Base-by-base conservation (phyloP, 371 early-diverging fungal species). In the Mucor sp. region DNA sequence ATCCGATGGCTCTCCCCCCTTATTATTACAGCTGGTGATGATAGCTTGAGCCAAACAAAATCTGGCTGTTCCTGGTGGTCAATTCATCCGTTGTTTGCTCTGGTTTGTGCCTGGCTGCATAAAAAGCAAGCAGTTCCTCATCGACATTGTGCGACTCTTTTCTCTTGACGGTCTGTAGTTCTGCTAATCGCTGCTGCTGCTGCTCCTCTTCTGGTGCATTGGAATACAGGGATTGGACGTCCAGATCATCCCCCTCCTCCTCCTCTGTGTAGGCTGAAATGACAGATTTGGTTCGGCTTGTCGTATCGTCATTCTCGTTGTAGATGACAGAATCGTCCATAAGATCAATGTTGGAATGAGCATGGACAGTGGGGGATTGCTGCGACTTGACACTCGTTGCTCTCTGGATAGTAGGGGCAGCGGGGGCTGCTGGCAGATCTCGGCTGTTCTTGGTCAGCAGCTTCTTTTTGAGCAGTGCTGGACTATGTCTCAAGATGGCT, bases 31-130 rank as follows among this genome's bases (percentile, higher is more conserved):
- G n/a, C n/a, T n/a, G n/a, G n/a, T n/a, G n/a, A n/a, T n/a, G 11
- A 23, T 71, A 74, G 4, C 33, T 33, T 33, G 60, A 60, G 8
- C 74, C 74, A 25, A 74, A 65, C 44, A 74, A n/a, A 19, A 72
- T 21, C 59, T 58, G 65, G 19, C 68, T 65, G 32, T 71, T 74
- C 55, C 61, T 33, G 14, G 58, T 19, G 11, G 55, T 15, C 3
- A 66, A 14, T 14, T 74, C 74, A 27, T 64, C 55, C 6, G 25
- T 21, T 7, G 58, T 47, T 7, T 56, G 44, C 25, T 41, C 57
- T 59, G 14, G 3, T 21, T 14, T 60, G 28, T 60, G 60, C 41
- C n/a, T 50, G 43, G 62, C 27, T 44, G 58, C 27, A 44, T 67
- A 67, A 9, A 56, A 14, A 19, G 55, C 21, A 3, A 56, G 35